Evolutionary conservation across 306 rosid genomes (phyloP), one percentile per base, ranked within the genome.

Genomic region (Prinsepia uniflora): DNA sequence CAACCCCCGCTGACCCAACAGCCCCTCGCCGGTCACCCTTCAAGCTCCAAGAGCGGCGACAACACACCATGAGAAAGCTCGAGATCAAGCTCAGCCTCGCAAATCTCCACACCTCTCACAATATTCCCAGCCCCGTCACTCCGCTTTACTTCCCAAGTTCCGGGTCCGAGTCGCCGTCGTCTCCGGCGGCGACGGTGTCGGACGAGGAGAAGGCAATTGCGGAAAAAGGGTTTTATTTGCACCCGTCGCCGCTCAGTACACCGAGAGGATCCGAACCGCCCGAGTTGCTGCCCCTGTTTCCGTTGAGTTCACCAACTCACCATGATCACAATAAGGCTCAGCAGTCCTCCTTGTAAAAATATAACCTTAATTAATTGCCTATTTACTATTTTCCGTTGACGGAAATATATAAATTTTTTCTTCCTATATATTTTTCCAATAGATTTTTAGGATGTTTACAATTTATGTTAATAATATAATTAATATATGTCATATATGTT

Each of bases 11-110:
- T 59, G 72, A 73, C 62, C 76, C 58, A 8, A 74, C 84, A 20
- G 75, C 68, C 20, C 80, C 84, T 17, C 87, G 84, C 65, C 84
- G 87, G 42, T 73, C 84, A 8, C 82, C 82, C 4, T 80, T 80
- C 80, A 83, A 83, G 80, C 84, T 83, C 63, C 87, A 80, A n/a
- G 84, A 83, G 70, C 87, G 87, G 20, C 67, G 87, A 8, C 78
- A 70, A 12, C 78, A 70, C 65, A 53, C 84, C 57, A 67, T 83
- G 75, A 75, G 80, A 42, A 83, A 80, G 60, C 87, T 83, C 2
- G 82, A 77, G 75, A 77, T 83, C 82, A 71, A 83, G 47, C 78
- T 80, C 64, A 77, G 78, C 57, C 73, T 74, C 75, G 76, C 80
- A 70, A 50, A 67, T 30, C 75, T 76, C 34, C 74, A 52, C n/a